phyloP scores from a whole-genome alignment of 129 eudicot genomes.

The Tagetes erecta region DNA sequence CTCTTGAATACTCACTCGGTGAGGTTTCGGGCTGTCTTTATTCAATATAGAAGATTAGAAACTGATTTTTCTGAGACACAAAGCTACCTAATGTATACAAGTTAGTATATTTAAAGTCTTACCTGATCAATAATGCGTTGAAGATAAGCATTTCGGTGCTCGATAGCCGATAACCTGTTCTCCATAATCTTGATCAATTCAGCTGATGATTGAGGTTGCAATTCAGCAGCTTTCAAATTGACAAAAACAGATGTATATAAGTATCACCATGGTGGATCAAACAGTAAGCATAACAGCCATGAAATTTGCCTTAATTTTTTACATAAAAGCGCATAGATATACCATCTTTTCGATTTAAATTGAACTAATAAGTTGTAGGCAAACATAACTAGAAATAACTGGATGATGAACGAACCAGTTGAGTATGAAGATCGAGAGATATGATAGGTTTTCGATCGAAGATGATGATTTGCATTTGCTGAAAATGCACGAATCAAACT shows the following conservation, averaged over 20 bases:
- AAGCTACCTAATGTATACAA: background rate
- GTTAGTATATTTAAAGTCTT: background rate
- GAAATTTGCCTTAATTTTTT: constrained; percentile 8
- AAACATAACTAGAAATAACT: background rate
- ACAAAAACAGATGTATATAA: constrained; percentile 1
- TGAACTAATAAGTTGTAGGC: background rate
- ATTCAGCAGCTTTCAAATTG: constrained; percentile 31
- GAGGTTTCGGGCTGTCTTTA: constrained; percentile 84
- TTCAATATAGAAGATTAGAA: constrained; percentile 28
- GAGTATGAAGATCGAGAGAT: constrained; percentile 18
- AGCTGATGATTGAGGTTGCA: constrained; percentile 58
- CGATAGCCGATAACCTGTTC: constrained; percentile 61
- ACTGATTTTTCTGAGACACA: background rate
- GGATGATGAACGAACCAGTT: constrained; percentile 28
- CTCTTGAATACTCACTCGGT: constrained; percentile 69
- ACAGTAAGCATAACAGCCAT: background rate
- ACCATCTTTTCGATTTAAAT: background rate
- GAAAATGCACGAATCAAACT: constrained; percentile 21
- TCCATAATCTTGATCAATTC: constrained; percentile 80
- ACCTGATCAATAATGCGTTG: constrained; percentile 64
- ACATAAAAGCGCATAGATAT: background rate
- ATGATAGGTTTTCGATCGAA: constrained; percentile 12
- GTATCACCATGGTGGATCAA: background rate
- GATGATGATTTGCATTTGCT: constrained; percentile 14
- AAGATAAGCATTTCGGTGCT: constrained; percentile 63